Evolutionary conservation across 164 flowering plant genomes (phyloP).

Genomic region (Stephania japonica): DNA sequence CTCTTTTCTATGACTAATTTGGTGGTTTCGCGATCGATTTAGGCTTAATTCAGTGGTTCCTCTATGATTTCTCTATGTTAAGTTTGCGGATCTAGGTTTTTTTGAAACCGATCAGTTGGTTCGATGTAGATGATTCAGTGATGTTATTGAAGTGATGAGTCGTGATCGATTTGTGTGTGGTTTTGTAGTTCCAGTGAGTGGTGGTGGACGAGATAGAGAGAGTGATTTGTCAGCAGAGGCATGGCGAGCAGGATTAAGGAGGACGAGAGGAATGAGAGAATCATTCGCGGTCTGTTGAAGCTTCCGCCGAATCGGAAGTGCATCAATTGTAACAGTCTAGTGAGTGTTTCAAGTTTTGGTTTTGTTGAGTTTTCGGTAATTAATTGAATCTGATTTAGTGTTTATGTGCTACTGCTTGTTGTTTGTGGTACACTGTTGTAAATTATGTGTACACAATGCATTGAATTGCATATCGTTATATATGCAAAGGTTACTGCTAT

Average conservation of each 20-base stretch:
- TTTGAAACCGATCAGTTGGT: not conserved
- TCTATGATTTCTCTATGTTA: not conserved
- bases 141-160: not conserved
- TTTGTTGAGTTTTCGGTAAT: not conserved
- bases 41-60: not conserved
- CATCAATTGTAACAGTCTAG: constrained; percentile 89
- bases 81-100: constrained; percentile 6
- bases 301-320: constrained; percentile 93
- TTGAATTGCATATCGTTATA: not conserved
- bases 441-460: too few relatives aligned
- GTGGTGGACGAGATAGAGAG: constrained; percentile 5
- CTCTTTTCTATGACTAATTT: not conserved
- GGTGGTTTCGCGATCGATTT: not conserved
- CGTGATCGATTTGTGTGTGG: not conserved
- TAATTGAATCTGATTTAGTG: not conserved
- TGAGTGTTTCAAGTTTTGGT: constrained; percentile 17
- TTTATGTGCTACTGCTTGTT: not conserved
- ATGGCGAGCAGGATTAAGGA: constrained; percentile 88
- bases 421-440: not conserved
- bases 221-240: not conserved
- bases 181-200: not conserved
- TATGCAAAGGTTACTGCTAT: not conserved
- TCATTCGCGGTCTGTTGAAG: constrained; percentile 86
- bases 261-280: constrained; percentile 84
- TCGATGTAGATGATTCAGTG: not conserved